Evolutionary conservation across 345 rosid species (phyloP).

Genomic region (Pistacia integerrima): DNA sequence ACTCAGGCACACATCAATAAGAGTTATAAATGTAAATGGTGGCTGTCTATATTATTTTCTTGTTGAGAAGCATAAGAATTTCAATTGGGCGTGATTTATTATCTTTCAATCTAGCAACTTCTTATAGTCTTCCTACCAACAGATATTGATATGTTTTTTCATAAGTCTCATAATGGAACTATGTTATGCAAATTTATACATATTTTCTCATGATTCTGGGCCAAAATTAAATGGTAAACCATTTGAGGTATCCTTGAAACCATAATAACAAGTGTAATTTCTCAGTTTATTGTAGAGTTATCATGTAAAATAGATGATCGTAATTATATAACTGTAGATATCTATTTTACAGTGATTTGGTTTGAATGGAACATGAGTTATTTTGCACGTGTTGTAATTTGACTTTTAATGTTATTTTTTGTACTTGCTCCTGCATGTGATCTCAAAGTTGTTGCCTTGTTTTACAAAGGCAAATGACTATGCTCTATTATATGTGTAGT

Average conservation of each 20-base stretch:
- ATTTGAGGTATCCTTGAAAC: not conserved
- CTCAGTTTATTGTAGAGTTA: not conserved
- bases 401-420: not conserved
- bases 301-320: not conserved
- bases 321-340: not conserved
- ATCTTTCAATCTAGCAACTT: not conserved
- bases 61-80: not conserved
- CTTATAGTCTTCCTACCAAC: not conserved
- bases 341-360: not conserved
- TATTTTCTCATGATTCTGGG: not conserved
- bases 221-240: not conserved
- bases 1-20: no score
- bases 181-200: not conserved
- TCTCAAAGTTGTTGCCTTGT: not conserved
- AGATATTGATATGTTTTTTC: not conserved
- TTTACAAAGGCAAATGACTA: not conserved
- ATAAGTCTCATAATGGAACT: not conserved
- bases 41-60: no score
- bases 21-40: no score
- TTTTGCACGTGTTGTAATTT: not conserved
- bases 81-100: not conserved
- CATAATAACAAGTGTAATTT: not conserved
- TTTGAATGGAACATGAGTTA: not conserved
- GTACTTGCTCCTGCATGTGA: not conserved
- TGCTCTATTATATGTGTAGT: not conserved